Percentiles rank a stretch among this genome's conserved stretches.
phyloP scores from a whole-genome alignment of 1,139 yeast genomes.

The Geotrichum carabidarum region DNA sequence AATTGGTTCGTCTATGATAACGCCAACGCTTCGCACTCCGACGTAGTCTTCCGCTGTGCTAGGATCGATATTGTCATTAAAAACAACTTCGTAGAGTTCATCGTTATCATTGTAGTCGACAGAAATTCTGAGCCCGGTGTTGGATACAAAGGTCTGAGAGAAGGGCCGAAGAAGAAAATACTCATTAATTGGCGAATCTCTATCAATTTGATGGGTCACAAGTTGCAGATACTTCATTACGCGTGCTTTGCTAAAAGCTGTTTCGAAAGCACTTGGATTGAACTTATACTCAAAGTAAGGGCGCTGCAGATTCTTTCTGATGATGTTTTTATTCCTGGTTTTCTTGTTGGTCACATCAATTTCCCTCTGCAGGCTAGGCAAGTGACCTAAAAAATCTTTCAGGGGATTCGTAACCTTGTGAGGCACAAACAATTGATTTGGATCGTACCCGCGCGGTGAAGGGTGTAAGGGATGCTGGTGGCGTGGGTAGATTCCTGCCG shows the following conservation, averaged over 20 bases:
- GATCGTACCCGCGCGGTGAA: no score
- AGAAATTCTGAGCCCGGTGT: not conserved
- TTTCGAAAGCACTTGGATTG: conserved; percentile 1
- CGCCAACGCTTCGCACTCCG: conserved; percentile 6
- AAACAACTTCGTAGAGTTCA: not conserved
- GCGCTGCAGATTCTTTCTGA: not conserved
- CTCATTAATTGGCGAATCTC: not conserved
- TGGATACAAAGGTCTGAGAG: conserved; percentile 2
- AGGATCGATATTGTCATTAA: conserved; percentile 1
- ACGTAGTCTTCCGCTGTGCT: not conserved
- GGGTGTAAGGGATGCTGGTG: no score
- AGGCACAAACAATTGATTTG: no score
- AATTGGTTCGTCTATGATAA: not conserved
- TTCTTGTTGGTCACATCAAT: not conserved
- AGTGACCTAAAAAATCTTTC: no score
- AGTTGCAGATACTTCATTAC: conserved; percentile 3
- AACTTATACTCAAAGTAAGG: not conserved
- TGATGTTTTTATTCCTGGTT: not conserved
- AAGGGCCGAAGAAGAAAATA: conserved; percentile 4
- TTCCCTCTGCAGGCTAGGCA: not conserved
- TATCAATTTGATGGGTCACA: conserved; percentile 4
- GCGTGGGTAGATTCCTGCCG: no score
- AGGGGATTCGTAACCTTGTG: no score
- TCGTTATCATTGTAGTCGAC: conserved; percentile 2
- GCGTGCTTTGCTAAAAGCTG: not conserved